Base-by-base conservation (phyloP, 2,329 filamentous ascomycete species). In the Neopestalotiopsis clavispora region DNA sequence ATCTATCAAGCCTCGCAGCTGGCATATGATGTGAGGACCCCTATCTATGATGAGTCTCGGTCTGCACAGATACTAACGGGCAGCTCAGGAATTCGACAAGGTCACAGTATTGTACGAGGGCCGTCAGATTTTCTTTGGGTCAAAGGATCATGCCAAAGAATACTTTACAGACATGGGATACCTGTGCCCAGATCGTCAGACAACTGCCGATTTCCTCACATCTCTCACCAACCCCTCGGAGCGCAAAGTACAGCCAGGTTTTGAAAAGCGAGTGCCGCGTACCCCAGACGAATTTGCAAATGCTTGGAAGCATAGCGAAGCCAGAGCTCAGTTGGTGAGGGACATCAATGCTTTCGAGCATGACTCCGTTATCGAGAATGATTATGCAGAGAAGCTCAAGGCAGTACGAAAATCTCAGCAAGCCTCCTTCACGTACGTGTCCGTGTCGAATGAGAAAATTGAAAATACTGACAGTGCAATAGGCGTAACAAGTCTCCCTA, bases 401-500 rank as follows among this genome's bases (percentile, higher is more conserved):
- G 45, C 45, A n/a, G 45, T 52, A 17, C 17, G 45, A 20, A 52
- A 52, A 2, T 28, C 58, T n/a, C 68, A 71, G 12, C 68, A 71
- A 63, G 69, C 71, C 14, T 64, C 69, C 28, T 66, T 72, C 45
- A 69, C 67, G 71, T 70, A 7, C 59, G 69, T 69, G 34, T 38
- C 17, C 34, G 4, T 20, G 34, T 20, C 20, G 17, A 7, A 34
- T n/a, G 17, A 10, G 2, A 17, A 17, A 2, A n/a, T 17, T 52
- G 90, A 77, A 86, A 89, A 72, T 87, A 84, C 23, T 75, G 76
- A 81, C 34, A 85, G 23, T 28, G 23, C 23, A 28, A 28, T 28
- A 28, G 87, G 77, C 91, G 93, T 3, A 79, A 86, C 63, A 89
- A 89, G 78, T 97, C 94, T 1, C 94, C 95, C 0, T 97, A 91